Evolutionary conservation across 1,284 basidiomycete genomes (phyloP).

Genomic region (Tilletiopsis washingtonensis): DNA sequence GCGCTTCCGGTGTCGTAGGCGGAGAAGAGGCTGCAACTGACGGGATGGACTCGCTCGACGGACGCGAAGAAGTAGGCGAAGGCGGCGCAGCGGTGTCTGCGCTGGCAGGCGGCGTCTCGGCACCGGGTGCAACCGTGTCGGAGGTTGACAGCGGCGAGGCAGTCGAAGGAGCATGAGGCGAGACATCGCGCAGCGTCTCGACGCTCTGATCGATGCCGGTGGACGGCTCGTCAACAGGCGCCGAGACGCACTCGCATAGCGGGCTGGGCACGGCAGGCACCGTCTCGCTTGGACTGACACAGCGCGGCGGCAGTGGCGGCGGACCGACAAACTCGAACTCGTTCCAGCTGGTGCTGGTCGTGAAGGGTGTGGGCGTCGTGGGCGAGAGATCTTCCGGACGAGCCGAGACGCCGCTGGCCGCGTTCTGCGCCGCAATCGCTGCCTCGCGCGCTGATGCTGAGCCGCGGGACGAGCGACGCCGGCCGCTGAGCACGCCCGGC

Average conservation of each 20-base stretch:
- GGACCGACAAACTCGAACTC: slow-evolving; percentile 26
- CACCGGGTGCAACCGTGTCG: too few species aligned
- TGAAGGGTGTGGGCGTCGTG: not conserved
- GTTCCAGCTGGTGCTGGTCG: not conserved
- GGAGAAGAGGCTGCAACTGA: slow-evolving; percentile 3
- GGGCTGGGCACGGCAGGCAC: slow-evolving; percentile 37
- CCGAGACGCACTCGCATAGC: slow-evolving; percentile 27
- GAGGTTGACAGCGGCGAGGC: too few species aligned
- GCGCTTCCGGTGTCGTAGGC: not conserved
- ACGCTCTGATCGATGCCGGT: not conserved
- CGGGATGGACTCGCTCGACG: too few species aligned
- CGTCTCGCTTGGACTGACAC: slow-evolving; percentile 32
- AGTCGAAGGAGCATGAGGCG: too few species aligned
- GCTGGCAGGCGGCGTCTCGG: too few species aligned
- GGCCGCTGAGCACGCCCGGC: not conserved
- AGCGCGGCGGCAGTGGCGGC: slow-evolving; percentile 21
- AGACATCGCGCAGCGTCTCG: too few species aligned
- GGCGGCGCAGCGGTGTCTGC: too few species aligned
- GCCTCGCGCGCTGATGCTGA: too few species aligned
- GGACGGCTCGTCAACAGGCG: too few species aligned
- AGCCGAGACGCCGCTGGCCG: too few species aligned
- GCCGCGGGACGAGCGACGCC: not conserved
- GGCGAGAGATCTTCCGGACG: not conserved
- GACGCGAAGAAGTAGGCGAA: too few species aligned
- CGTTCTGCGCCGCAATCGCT: too few species aligned